phyloP scores from a whole-genome alignment of 1,139 yeast species.

The Pichia sorboxylosa region DNA sequence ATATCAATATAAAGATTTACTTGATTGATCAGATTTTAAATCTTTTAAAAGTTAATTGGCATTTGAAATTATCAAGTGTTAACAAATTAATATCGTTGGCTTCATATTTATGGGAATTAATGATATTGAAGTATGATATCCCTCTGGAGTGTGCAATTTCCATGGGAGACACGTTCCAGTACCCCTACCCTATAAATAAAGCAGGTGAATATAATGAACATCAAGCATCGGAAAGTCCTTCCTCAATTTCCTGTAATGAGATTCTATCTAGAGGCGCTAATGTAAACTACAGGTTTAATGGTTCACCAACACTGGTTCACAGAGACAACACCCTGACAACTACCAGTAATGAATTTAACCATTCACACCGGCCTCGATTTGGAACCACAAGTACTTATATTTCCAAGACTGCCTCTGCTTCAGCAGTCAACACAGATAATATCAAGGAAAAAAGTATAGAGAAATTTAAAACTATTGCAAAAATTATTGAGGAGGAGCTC shows the following conservation, averaged over 20 bases:
- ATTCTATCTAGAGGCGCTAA: background rate
- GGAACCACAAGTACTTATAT: background rate
- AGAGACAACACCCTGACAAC: too few species aligned
- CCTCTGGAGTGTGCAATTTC: slow-evolving; percentile 15
- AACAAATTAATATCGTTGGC: slow-evolving; percentile 15
- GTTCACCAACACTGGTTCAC: too few species aligned
- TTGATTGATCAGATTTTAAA: slow-evolving; percentile 15
- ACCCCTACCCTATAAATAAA: slow-evolving; percentile 10
- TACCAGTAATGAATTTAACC: background rate
- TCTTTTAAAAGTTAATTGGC: slow-evolving; percentile 16
- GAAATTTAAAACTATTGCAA: slow-evolving; percentile 5
- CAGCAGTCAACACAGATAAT: background rate
- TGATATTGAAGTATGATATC: slow-evolving; percentile 13
- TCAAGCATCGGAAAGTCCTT: background rate
- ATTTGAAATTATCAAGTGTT: slow-evolving; percentile 15
- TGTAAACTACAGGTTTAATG: too few species aligned
- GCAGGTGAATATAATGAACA: background rate
- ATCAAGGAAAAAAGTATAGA: slow-evolving; percentile 2
- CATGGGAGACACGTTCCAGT: slow-evolving; percentile 8
- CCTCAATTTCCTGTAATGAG: slow-evolving; percentile 15
- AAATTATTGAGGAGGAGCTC: slow-evolving; percentile 9
- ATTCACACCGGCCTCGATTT: background rate
- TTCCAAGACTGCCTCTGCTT: background rate
- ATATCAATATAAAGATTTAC: slow-evolving; percentile 16
- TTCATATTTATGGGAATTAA: slow-evolving; percentile 16